Evolutionary conservation across 371 early-diverging fungal species (phyloP).

Genomic region (Paraphysoderma sedebokerense): DNA sequence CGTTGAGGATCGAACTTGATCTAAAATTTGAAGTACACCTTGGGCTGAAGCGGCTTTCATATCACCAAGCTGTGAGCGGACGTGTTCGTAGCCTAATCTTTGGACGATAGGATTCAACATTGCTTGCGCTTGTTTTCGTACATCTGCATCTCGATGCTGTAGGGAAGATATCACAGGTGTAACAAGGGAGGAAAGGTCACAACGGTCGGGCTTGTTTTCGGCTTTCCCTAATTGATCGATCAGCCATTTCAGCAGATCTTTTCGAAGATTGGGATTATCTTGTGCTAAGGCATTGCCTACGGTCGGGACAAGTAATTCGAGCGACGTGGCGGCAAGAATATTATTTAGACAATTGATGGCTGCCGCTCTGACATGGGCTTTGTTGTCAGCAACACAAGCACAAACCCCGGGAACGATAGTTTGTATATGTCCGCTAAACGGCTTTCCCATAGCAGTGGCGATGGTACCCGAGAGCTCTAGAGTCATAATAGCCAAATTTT

Average conservation of each 20-base stretch:
- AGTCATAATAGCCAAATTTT: slow-evolving; percentile 56
- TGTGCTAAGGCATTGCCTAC: slow-evolving; percentile 43
- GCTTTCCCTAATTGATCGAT: slow-evolving; percentile 24
- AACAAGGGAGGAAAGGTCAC: slow-evolving; percentile 45
- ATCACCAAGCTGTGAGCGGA: slow-evolving; percentile 33
- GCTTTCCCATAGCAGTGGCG: slow-evolving; percentile 65
- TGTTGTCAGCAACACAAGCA: slow-evolving; percentile 65
- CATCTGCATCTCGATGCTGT: slow-evolving; percentile 74
- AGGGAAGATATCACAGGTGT: slow-evolving; percentile 55
- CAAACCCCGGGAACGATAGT: slow-evolving; percentile 42
- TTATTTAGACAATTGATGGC: slow-evolving; percentile 54
- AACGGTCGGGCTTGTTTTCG: slow-evolving; percentile 12
- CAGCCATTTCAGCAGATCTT: slow-evolving; percentile 67
- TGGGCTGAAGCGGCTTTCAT: slow-evolving; percentile 15
- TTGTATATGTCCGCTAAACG: slow-evolving; percentile 54
- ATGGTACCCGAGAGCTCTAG: slow-evolving; percentile 52
- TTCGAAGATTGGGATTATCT: slow-evolving; percentile 39
- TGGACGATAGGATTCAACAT: slow-evolving; percentile 40
- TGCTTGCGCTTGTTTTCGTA: slow-evolving; percentile 63
- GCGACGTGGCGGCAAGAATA: slow-evolving; percentile 37
- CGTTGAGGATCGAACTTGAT: slow-evolving; percentile 5
- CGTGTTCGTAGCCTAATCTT: slow-evolving; percentile 37
- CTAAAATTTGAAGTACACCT: slow-evolving; percentile 13
- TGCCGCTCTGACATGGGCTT: slow-evolving; percentile 62
- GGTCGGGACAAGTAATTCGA: slow-evolving; percentile 47